Base-by-base conservation (phyloP, 352 stramenopile species). In the Thraustochytrium striatum region DNA sequence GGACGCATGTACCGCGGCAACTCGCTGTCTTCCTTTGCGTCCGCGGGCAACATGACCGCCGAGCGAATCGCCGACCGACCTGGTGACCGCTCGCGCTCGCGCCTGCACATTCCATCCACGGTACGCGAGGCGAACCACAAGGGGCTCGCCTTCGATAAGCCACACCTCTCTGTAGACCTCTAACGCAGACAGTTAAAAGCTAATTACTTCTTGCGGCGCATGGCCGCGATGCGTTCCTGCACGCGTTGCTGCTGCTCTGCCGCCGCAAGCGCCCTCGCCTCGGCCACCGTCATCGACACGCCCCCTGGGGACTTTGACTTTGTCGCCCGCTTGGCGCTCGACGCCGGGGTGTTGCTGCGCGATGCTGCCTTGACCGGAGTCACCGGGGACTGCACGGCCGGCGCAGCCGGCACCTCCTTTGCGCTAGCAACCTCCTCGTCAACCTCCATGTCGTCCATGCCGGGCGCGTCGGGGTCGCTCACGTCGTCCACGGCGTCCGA, bases 1-100 rank as follows among this genome's bases (percentile, higher is more conserved):
- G 21, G 36, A 5, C 39, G 65, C 8, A 25, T 61, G 5, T 11
- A 7, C 11, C 43, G 65, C 7, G 25, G n/a, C 9, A 25, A 25
- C 65, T 75, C 65, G 9, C 65, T 75, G 5, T 70, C 65, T 2
- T 75, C 65, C n/a, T 75, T 75, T 75, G 65, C 65, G 3, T 75
- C 65, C 9, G 65, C 65, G n/a, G 52, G 65, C 19, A 61, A 16
- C 25, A 21, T 55, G 25, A 55, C 25, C n/a, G n/a, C n/a, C n/a
- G n/a, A n/a, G n/a, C n/a, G n/a, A n/a, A n/a, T n/a, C n/a, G n/a
- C n/a, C n/a, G n/a, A n/a, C n/a, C n/a, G n/a, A n/a, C n/a, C n/a
- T n/a, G n/a, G n/a, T n/a, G n/a, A n/a, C n/a, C n/a, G n/a, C n/a
- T n/a, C n/a, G n/a, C n/a, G n/a, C n/a, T n/a, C 16, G 16, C 47